Conservation (phyloP, 495 filamentous ascomycete species). For the Aspergillus saccharolyticus region DNA sequence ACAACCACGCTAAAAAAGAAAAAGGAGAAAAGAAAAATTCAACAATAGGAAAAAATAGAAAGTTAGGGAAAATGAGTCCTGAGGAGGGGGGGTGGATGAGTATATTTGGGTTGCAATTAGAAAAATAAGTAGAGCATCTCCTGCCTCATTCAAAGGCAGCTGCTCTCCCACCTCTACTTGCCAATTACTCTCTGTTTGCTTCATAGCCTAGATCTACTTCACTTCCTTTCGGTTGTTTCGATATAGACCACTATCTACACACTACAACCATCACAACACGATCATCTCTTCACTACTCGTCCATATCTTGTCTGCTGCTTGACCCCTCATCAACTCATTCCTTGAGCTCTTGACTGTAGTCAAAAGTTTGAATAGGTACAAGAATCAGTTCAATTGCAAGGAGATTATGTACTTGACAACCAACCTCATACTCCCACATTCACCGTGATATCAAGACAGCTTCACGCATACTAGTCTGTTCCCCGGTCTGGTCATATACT, state of each 20-base stretch:
- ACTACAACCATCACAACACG: not conserved
- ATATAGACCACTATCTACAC: slow-evolving; percentile 1
- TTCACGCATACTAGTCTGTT: not conserved
- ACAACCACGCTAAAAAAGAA: slow-evolving; percentile 9
- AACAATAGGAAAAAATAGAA: slow-evolving; percentile 1
- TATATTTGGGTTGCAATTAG: slow-evolving; percentile 7
- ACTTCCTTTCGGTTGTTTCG: slow-evolving; percentile 2
- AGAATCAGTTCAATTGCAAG: not conserved
- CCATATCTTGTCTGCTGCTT: not conserved
- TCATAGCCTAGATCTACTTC: not conserved
- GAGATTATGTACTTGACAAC: slow-evolving; percentile 28
- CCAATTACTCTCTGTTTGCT: not conserved
- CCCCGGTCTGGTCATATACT: not conserved
- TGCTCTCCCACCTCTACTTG: slow-evolving; percentile 17
- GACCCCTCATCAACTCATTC: not conserved
- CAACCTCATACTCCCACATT: slow-evolving; percentile 24
- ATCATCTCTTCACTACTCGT: not conserved
- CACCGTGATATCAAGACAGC: slow-evolving; percentile 26
- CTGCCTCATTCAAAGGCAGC: slow-evolving; percentile 23
- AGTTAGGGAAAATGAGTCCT: slow-evolving; percentile 6
- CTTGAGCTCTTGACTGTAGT: not conserved
- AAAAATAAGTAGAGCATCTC: slow-evolving; percentile 13
- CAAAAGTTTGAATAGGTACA: not conserved
- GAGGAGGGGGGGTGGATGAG: not conserved
- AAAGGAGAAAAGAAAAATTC: slow-evolving; percentile 12